A percentile compares a stretch with the other conserved stretches of the same genome.
Conservation (phyloP, 805 yeast species). For the Monosporozyma unispora region DNA sequence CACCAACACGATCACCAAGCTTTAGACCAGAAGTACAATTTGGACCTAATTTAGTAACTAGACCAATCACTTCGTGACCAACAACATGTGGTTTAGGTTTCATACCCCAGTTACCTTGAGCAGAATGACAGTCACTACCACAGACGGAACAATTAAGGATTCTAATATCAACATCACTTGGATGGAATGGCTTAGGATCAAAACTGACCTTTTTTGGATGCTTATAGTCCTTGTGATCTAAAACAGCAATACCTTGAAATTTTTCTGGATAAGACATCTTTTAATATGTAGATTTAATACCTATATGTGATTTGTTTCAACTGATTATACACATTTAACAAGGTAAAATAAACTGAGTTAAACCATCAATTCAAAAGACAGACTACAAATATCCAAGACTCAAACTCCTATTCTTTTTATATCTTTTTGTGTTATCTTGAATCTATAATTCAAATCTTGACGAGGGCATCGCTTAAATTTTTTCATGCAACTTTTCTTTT, state of each 20-base stretch:
- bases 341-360: neutral
- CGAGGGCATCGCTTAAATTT: too few relatives aligned
- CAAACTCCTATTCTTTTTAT: too few relatives aligned
- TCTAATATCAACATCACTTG: constrained; percentile 45
- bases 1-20: constrained; percentile 71
- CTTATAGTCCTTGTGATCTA: constrained; percentile 43
- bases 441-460: too few relatives aligned
- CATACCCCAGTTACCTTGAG: constrained; percentile 20
- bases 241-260: constrained; percentile 54
- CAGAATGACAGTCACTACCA: constrained; percentile 42
- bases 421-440: too few relatives aligned
- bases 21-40: constrained; percentile 39
- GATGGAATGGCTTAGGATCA: constrained; percentile 39
- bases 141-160: constrained; percentile 59
- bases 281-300: too few relatives aligned
- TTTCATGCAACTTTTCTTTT: too few relatives aligned
- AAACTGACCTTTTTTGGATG: constrained; percentile 44
- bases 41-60: constrained; percentile 56
- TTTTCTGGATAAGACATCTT: constrained; percentile 27
- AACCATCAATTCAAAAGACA: too few relatives aligned
- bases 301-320: too few relatives aligned
- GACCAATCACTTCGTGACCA: constrained; percentile 37
- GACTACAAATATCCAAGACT: too few relatives aligned
- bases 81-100: constrained; percentile 35
- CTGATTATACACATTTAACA: neutral